Percentiles rank a stretch among this genome's conserved stretches.
phyloP scores from a whole-genome alignment of 768 basidiomycete species.

The Podaxis mareebaensis region DNA sequence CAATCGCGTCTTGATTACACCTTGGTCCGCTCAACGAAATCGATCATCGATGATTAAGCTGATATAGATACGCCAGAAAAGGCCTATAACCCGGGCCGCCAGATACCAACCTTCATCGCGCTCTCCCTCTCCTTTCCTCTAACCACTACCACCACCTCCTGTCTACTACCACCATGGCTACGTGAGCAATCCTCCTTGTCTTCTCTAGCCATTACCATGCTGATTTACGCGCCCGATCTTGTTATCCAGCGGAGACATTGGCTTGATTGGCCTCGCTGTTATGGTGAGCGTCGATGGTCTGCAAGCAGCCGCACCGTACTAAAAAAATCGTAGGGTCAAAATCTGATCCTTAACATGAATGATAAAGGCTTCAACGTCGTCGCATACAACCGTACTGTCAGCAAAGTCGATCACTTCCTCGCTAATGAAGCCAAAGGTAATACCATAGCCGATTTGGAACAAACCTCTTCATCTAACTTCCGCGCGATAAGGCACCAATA shows the following conservation, averaged over 20 bases:
- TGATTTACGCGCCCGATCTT: background rate
- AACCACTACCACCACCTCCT: slow-evolving; percentile 32
- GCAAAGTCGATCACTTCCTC: slow-evolving; percentile 95
- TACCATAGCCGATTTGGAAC: slow-evolving; percentile 26
- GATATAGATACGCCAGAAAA: slow-evolving; percentile 15
- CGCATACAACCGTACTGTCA: slow-evolving; percentile 95
- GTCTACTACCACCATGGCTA: slow-evolving; percentile 49
- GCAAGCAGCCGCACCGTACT: slow-evolving; percentile 23
- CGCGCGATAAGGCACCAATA: slow-evolving; percentile 74
- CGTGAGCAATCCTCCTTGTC: slow-evolving; percentile 24
- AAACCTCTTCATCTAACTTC: slow-evolving; percentile 17
- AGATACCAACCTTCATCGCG: slow-evolving; percentile 6
- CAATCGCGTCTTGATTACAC: slow-evolving; percentile 8
- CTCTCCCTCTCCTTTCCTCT: slow-evolving; percentile 24
- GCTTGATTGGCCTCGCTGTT: slow-evolving; percentile 97
- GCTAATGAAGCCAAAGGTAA: slow-evolving; percentile 97
- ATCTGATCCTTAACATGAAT: slow-evolving; percentile 98
- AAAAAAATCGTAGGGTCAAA: slow-evolving; percentile 72
- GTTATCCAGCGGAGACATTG: slow-evolving; percentile 84
- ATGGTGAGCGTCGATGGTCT: slow-evolving; percentile 63
- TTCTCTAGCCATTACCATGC: slow-evolving; percentile 13
- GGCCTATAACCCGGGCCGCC: slow-evolving; percentile 14
- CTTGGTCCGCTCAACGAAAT: slow-evolving; percentile 15
- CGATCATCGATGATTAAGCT: slow-evolving; percentile 24
- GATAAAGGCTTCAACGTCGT: slow-evolving; percentile 99